Evolutionary conservation across 257 asterid genomes (phyloP), one percentile per base, ranked within the genome.

Genomic region (Solanum medicagineum): DNA sequence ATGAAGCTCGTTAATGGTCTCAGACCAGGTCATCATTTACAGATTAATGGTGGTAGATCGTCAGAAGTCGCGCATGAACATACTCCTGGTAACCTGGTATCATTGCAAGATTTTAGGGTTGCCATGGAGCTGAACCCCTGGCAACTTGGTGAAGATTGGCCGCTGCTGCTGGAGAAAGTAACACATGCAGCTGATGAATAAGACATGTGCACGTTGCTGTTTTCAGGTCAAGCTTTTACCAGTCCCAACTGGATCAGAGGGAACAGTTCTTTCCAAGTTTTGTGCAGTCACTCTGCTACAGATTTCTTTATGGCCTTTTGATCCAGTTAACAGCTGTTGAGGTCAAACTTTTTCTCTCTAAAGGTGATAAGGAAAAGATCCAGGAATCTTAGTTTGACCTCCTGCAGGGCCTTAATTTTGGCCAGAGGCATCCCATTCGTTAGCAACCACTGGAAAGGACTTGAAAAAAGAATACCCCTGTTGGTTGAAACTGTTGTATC

Each of bases 131-230:
- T 94, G 89, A 92, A 92, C 88, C 98, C 98, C 51, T 89, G 56
- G 89, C 95, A 92, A 89, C 97, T 95, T 40, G 99, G 98, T 16
- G 97, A 93, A 92, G 96, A 94, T 87, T 95, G 97, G 99, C 93
- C 99, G 29, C 87, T 93, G 90, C 90, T 93, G 86, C 90, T 94
- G 62, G 99, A 95, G 92, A 93, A 88, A 88, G 89, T 95, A 87
- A 88, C 91, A 45, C 90, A 71, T 57, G 86, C 94, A 85, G 91
- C 90, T 85, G 97, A 93, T 86, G 94, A 91, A 91, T 93, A 89
- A 89, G 55, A 71, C 63, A 22, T 32, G 89, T 87, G 80, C 63
- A 77, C 71, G 88, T 81, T 82, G 90, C 70, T 88, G 73, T 88
- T 89, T 89, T 59, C 66, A 83, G 20, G 87, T 89, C 84, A 85